Evolutionary conservation across 805 yeast species (phyloP).

Genomic region (Yarrowia porcina): DNA sequence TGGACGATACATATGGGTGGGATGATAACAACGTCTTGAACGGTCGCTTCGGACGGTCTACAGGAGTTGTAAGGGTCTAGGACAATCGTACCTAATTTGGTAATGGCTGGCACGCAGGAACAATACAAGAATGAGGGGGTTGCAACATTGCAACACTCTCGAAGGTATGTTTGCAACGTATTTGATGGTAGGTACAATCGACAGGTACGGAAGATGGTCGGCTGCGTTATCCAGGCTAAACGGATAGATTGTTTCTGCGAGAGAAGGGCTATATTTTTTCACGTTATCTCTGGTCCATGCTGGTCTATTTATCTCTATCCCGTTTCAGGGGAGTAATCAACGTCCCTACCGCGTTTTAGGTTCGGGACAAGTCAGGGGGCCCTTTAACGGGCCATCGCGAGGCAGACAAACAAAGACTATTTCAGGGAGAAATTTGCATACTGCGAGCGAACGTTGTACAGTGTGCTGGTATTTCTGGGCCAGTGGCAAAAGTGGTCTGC

Average conservation of each 20-base stretch:
- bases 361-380: conserved; percentile 20
- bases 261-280: background rate
- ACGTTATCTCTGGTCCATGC: background rate
- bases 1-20: background rate
- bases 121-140: background rate
- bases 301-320: conserved; percentile 12
- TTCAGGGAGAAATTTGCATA: conserved; percentile 5
- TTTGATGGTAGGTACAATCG: background rate
- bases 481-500: background rate
- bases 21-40: background rate
- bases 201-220: background rate
- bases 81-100: background rate
- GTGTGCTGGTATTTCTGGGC: background rate
- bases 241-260: background rate
- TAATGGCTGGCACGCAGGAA: conserved; percentile 12
- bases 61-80: background rate
- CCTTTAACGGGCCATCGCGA: conserved; percentile 23
- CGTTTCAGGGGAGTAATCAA: conserved; percentile 12
- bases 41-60: background rate
- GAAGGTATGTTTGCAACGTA: background rate
- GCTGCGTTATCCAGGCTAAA: background rate
- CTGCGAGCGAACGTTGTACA: background rate
- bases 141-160: too few species aligned
- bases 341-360: background rate
- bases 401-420: conserved; percentile 4